A percentile compares a stretch with the other conserved stretches of the same genome.
Evolutionary conservation across 805 yeast genomes (phyloP).

Genomic region (Suhomyces sp.): DNA sequence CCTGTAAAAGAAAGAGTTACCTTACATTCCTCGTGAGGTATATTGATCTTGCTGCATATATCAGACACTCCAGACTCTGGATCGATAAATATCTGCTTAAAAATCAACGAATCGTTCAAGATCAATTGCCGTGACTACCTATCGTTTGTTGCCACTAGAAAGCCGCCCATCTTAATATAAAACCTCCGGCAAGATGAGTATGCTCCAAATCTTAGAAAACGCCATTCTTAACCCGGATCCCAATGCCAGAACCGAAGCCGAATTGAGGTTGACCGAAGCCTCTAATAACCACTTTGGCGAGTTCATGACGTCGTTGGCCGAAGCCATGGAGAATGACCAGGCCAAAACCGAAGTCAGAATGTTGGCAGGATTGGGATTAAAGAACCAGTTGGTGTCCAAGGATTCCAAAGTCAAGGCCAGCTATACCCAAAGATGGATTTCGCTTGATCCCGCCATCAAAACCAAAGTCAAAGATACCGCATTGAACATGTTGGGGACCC

Average conservation of each 20-base stretch:
- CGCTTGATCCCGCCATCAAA: slow-evolving; percentile 54
- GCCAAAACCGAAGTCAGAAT: slow-evolving; percentile 79
- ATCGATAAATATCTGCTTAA: not conserved
- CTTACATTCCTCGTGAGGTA: not conserved
- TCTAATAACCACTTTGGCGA: slow-evolving; percentile 75
- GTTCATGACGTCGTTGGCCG: slow-evolving; percentile 66
- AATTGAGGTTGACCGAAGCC: slow-evolving; percentile 65
- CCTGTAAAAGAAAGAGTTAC: not conserved
- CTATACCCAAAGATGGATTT: slow-evolving; percentile 73
- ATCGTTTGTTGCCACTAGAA: not conserved
- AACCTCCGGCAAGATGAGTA: slow-evolving; percentile 45
- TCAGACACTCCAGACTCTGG: not conserved
- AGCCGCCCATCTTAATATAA: not conserved
- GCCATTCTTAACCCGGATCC: slow-evolving; percentile 73
- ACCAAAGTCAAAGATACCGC: slow-evolving; percentile 59
- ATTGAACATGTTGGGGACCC: slow-evolving; percentile 58
- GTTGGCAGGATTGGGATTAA: slow-evolving; percentile 83
- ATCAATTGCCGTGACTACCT: not conserved
- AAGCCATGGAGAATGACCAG: slow-evolving; percentile 63
- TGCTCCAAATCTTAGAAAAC: slow-evolving; percentile 69
- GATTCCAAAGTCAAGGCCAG: slow-evolving; percentile 56
- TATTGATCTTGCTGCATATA: not conserved
- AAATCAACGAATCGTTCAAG: not conserved
- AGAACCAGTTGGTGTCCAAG: slow-evolving; percentile 85
- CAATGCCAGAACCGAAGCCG: slow-evolving; percentile 70